phyloP scores from a whole-genome alignment of 2,329 filamentous ascomycete genomes.

The Phoma sp. region DNA sequence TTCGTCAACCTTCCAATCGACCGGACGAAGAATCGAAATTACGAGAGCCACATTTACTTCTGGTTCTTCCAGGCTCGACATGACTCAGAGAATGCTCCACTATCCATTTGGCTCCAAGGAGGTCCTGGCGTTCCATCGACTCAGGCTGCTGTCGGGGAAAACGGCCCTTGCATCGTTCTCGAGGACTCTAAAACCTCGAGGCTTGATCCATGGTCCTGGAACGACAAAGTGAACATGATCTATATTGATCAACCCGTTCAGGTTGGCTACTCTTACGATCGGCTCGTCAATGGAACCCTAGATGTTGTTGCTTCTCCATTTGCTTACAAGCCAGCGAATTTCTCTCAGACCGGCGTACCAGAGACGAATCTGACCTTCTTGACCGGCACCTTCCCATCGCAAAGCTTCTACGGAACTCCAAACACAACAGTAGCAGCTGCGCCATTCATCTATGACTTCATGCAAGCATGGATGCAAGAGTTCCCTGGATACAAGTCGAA shows the following conservation, averaged over 20 bases:
- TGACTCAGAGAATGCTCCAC: constrained; percentile 20
- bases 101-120: constrained; percentile 24
- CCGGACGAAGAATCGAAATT: constrained; percentile 9
- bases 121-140: constrained; percentile 28
- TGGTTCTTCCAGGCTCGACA: constrained; percentile 31
- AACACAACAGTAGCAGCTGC: constrained; percentile 28
- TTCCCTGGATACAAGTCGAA: constrained; percentile 28
- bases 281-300: constrained; percentile 18
- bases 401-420: constrained; percentile 3
- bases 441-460: constrained; percentile 24
- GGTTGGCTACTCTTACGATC: constrained; percentile 59
- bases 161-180: constrained; percentile 24
- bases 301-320: constrained; percentile 9
- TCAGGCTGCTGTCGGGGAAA: constrained; percentile 26
- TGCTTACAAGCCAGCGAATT: constrained; percentile 3
- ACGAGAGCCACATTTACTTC: constrained; percentile 29
- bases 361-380: constrained; percentile 16
- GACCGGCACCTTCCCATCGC: constrained; percentile 18
- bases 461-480: constrained; percentile 25
- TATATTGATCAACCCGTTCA: constrained; percentile 72
- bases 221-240: constrained; percentile 53
- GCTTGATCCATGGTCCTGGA: constrained; percentile 31
- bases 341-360: constrained; percentile 16
- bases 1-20: constrained; percentile 61
- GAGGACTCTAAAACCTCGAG: constrained; percentile 25